A percentile compares a stretch with the other conserved stretches of the same genome.
phyloP scores from a whole-genome alignment of 208 protist species.

The Acanthamoeba royreba region DNA sequence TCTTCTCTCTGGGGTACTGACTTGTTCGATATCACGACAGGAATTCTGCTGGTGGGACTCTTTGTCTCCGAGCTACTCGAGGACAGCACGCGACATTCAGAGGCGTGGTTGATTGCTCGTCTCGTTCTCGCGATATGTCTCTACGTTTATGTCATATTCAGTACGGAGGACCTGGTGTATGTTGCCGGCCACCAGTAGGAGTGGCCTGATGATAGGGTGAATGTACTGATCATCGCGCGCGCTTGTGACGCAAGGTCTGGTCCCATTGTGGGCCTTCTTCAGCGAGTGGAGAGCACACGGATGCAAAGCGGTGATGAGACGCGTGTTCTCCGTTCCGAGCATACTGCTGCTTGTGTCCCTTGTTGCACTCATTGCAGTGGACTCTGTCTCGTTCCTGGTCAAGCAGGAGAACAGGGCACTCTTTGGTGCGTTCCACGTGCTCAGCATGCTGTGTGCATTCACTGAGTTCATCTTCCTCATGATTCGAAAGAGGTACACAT shows the following conservation, averaged over 20 bases:
- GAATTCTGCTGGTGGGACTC: background rate
- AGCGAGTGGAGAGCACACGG: background rate
- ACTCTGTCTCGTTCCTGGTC: background rate
- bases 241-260: too few relatives aligned
- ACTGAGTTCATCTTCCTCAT: background rate
- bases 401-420: conserved; percentile 10
- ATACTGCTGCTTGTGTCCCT: background rate
- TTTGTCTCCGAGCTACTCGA: background rate
- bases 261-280: background rate
- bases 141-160: conserved; percentile 13
- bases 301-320: background rate
- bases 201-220: too few relatives aligned
- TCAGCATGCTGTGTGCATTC: background rate
- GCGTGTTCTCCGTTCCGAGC: background rate
- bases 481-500: background rate
- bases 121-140: background rate
- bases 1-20: background rate
- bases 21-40: background rate
- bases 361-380: background rate
- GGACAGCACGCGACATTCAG: background rate
- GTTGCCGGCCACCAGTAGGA: too few relatives aligned
- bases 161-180: too few relatives aligned
- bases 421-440: background rate
- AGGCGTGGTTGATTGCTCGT: background rate
- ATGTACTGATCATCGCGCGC: too few relatives aligned